Evolutionary conservation across 2,329 filamentous ascomycete genomes (phyloP).

Genomic region (Coniochaeta sp.): DNA sequence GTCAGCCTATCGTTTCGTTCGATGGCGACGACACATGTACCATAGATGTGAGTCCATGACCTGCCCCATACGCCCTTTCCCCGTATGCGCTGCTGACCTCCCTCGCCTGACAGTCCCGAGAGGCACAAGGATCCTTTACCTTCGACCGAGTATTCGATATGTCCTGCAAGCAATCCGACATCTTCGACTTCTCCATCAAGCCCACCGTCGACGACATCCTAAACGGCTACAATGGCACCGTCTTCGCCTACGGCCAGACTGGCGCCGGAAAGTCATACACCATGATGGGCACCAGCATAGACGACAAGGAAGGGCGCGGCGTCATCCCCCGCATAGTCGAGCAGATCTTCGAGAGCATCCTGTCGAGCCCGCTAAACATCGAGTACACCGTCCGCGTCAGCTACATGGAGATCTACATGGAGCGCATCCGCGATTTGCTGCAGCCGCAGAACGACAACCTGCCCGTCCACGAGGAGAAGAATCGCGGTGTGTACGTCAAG

Average conservation of each 20-base stretch:
- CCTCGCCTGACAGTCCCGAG: conserved; percentile 57
- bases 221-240: conserved; percentile 98
- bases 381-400: conserved; percentile 98
- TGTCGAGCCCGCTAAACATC: conserved; percentile 85
- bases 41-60: conserved; percentile 64
- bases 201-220: conserved; percentile 96
- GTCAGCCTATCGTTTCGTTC: conserved; percentile 87
- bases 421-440: conserved; percentile 89
- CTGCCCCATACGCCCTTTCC: conserved; percentile 1
- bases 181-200: conserved; percentile 97
- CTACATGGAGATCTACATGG: conserved; percentile 99
- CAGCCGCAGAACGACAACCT: conserved; percentile 92
- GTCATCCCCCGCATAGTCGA: conserved; percentile 96
- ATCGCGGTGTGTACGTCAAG: conserved; percentile 92
- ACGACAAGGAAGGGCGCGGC: conserved; percentile 79
- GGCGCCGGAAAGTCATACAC: conserved; percentile 98
- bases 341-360: conserved; percentile 93
- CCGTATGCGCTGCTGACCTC: conserved; percentile 17
- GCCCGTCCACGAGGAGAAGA: conserved; percentile 97
- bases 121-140: conserved; percentile 80
- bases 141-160: conserved; percentile 98
- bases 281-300: conserved; percentile 96
- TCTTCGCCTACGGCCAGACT: conserved; percentile 97
- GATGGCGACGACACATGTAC: conserved; percentile 82
- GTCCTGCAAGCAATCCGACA: conserved; percentile 80